Base-by-base conservation (phyloP, 768 basidiomycete genomes). In the Podaxis sp. region DNA sequence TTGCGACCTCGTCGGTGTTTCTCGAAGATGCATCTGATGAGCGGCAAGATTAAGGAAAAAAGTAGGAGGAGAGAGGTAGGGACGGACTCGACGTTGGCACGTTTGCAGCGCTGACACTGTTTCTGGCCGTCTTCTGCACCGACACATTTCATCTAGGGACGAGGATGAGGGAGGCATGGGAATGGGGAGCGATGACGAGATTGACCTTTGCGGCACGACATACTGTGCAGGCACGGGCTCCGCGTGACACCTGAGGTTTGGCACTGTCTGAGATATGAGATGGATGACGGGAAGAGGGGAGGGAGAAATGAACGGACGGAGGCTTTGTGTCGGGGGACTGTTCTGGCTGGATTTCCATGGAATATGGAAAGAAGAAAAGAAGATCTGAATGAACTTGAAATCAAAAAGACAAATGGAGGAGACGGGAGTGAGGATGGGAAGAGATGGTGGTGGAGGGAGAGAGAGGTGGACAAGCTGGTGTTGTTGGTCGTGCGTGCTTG, bases 1-100 rank as follows among this genome's bases (percentile, higher is more conserved):
- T 94, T 94, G 59, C 91, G 84, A 46, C 91, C 91, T 36, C 91
- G 86, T 57, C 92, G 84, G 73, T 94, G 91, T 72, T 93, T 94
- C 76, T 94, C 91, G 66, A 94, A 94, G 36, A 92, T 65, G 67
- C 91, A 93, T 62, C 90, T 92, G 67, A 36, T 37, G 52, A 56
- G 50, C 62, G 62, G 50, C 60, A 64, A 62, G 55, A 63, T 62
- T 63, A 53, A 66, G 52, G 40, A 61, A 37, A 27, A 55, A 47
- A 53, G 38, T 51, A 52, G 61, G 53, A 61, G 59, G 56, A 59
- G 61, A 61, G 47, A 62, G 50, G 27, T 54, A 46, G 53, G 62
- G 55, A 79, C 85, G 63, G 71, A 89, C 89, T 90, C 86, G 54
- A 86, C 84, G 64, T 87, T 88, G 36, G 89, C 86, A 61, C 91